A percentile compares a stretch with the other conserved stretches of the same genome.
Conservation (phyloP, 108 stramenopile species). For the Ochromonas danica region DNA sequence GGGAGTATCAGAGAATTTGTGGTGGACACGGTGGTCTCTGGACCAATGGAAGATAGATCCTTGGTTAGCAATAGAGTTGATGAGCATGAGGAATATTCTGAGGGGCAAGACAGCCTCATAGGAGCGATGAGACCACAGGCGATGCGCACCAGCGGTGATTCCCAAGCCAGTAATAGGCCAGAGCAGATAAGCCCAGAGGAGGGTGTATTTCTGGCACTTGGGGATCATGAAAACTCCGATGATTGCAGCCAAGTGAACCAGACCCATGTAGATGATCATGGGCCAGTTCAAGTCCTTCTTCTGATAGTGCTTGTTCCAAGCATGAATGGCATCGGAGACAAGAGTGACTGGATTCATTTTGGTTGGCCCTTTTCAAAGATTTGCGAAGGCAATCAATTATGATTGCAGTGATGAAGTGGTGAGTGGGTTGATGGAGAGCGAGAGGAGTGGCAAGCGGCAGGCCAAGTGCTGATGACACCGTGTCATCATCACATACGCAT, state of each 20-base stretch:
- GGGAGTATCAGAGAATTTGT: slow-evolving; percentile 95
- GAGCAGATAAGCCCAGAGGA: slow-evolving; percentile 85
- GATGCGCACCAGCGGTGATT: slow-evolving; percentile 94
- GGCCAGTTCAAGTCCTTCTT: slow-evolving; percentile 93
- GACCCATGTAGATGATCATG: slow-evolving; percentile 89
- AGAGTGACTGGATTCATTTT: too few relatives aligned
- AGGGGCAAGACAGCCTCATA: slow-evolving; percentile 77
- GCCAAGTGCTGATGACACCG: too few relatives aligned
- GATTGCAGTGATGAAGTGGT: too few relatives aligned
- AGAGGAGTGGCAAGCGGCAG: too few relatives aligned
- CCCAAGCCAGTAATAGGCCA: slow-evolving; percentile 98
- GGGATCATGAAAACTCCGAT: slow-evolving; percentile 68
- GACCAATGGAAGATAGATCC: slow-evolving; percentile 97
- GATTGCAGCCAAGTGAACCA: slow-evolving; percentile 80
- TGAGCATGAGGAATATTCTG: slow-evolving; percentile 86
- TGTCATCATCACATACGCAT: too few relatives aligned
- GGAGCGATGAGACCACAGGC: slow-evolving; percentile 94
- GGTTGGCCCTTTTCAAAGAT: too few relatives aligned
- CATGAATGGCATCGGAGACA: background rate
- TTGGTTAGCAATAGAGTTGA: slow-evolving; percentile 97
- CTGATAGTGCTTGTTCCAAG: slow-evolving; percentile 65
- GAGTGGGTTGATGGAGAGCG: too few relatives aligned
- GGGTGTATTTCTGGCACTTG: slow-evolving; percentile 69
- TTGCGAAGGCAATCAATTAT: too few relatives aligned
- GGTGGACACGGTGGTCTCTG: slow-evolving; percentile 81